A percentile compares a stretch with the other conserved stretches of the same genome.
Conservation (phyloP, 176 grass and related monocot genomes). For the Oryza longistaminata region DNA sequence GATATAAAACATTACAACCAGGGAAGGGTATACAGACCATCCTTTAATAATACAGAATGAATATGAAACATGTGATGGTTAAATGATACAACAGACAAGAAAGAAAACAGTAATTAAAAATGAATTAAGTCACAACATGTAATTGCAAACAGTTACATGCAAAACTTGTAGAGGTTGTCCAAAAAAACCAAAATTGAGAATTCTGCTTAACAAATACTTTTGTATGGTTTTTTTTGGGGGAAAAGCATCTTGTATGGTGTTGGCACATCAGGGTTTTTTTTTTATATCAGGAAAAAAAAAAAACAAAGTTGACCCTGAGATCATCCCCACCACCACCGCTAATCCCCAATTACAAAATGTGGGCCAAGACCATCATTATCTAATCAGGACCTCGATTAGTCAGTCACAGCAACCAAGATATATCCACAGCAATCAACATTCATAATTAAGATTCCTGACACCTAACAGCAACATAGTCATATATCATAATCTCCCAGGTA, state of each 20-base stretch:
- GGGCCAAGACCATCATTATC: neutral
- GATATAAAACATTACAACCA: neutral
- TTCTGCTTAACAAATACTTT: neutral
- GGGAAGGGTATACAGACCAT: neutral
- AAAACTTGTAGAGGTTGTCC: neutral
- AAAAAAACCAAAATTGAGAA: neutral
- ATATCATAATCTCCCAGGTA: slow-evolving; percentile 18
- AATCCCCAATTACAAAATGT: neutral
- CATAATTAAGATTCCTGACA: too few species aligned
- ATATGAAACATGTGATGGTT: neutral
- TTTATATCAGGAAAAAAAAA: neutral
- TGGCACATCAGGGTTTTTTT: neutral
- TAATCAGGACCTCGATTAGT: neutral
- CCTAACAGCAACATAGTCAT: too few species aligned
- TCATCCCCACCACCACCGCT: neutral
- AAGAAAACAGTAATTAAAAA: neutral
- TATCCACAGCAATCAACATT: neutral
- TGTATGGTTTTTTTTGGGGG: neutral
- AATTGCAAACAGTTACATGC: neutral
- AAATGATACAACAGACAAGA: neutral
- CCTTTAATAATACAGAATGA: neutral
- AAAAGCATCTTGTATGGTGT: neutral
- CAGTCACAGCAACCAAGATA: neutral
- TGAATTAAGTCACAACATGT: neutral
- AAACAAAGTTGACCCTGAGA: neutral